phyloP scores from a whole-genome alignment of 2,329 filamentous ascomycete genomes.

The Alternaria panax region DNA sequence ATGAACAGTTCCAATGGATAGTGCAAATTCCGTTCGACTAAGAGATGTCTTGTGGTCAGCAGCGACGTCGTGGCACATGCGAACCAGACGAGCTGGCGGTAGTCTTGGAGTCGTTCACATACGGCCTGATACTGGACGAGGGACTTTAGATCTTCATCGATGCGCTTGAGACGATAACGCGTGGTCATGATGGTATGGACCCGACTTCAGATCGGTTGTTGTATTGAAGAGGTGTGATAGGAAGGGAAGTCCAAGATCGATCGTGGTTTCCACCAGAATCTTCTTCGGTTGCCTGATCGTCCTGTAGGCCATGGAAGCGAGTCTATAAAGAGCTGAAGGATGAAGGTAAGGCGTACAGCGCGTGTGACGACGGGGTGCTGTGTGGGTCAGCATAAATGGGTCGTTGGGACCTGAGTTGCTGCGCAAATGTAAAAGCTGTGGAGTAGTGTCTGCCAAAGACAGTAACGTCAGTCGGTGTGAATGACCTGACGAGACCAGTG shows the following conservation, averaged over 20 bases:
- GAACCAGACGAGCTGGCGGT: constrained; percentile 21
- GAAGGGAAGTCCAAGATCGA: neutral
- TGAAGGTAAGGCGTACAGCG: constrained; percentile 1
- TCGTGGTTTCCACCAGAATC: neutral
- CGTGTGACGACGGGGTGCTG: constrained; percentile 3
- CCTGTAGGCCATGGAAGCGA: constrained; percentile 5
- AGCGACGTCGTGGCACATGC: constrained; percentile 28
- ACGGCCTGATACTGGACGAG: neutral
- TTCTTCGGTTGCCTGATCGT: neutral
- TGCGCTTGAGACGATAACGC: neutral
- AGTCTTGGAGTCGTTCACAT: constrained; percentile 9
- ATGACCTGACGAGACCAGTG: neutral
- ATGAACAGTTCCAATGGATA: constrained; percentile 29
- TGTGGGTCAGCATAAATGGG: constrained; percentile 3
- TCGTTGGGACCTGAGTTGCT: constrained; percentile 2
- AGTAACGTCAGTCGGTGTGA: neutral
- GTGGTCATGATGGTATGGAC: constrained; percentile 7
- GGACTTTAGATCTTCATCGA: neutral
- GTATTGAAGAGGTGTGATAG: constrained; percentile 2
- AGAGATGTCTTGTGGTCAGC: constrained; percentile 28
- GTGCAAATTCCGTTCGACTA: constrained; percentile 36
- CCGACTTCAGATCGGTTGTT: neutral
- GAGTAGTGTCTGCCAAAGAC: neutral
- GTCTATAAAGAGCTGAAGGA: constrained; percentile 6
- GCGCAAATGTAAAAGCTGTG: neutral